phyloP scores from a whole-genome alignment of 2,329 filamentous ascomycete species.

The Xylariomycetidae sp. region DNA sequence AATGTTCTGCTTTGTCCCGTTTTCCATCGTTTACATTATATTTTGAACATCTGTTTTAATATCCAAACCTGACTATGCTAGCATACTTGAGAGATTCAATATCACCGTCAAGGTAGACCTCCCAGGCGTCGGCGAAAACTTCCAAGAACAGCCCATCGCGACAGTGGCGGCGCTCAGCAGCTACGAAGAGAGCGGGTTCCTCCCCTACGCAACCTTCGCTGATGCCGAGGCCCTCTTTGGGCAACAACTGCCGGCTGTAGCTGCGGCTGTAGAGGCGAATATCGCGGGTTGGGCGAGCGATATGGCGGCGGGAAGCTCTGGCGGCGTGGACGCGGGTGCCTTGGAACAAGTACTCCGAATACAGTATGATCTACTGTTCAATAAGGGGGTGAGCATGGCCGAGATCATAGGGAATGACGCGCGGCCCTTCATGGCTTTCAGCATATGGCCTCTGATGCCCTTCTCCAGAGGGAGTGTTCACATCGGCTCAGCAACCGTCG shows the following conservation, averaged over 20 bases:
- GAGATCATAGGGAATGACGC: slow-evolving; percentile 38
- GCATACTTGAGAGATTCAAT: slow-evolving; percentile 34
- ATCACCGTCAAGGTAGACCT: slow-evolving; percentile 40
- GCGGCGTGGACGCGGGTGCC: slow-evolving; percentile 23
- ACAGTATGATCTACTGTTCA: slow-evolving; percentile 46
- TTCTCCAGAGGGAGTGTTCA: slow-evolving; percentile 38
- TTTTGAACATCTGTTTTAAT: no score
- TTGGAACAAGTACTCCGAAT: slow-evolving; percentile 36
- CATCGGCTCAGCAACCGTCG: slow-evolving; percentile 28
- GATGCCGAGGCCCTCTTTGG: slow-evolving; percentile 32
- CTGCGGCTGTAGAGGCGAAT: slow-evolving; percentile 17
- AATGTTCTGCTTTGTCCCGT: slow-evolving; percentile 27
- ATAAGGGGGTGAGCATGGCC: slow-evolving; percentile 37
- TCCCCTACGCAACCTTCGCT: slow-evolving; percentile 28
- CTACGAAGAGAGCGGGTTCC: slow-evolving; percentile 18
- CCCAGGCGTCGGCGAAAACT: slow-evolving; percentile 48
- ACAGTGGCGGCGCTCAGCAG: slow-evolving; percentile 18
- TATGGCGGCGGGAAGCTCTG: slow-evolving; percentile 20
- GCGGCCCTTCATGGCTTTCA: slow-evolving; percentile 28
- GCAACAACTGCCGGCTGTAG: slow-evolving; percentile 15
- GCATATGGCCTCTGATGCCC: slow-evolving; percentile 33
- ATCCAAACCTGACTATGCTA: no score
- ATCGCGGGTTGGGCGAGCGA: slow-evolving; percentile 27
- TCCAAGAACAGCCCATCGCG: slow-evolving; percentile 44
- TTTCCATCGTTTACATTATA: no score